Evolutionary conservation across 2,329 filamentous ascomycete genomes (phyloP).

Genomic region (Scedosporium dehoogii): DNA sequence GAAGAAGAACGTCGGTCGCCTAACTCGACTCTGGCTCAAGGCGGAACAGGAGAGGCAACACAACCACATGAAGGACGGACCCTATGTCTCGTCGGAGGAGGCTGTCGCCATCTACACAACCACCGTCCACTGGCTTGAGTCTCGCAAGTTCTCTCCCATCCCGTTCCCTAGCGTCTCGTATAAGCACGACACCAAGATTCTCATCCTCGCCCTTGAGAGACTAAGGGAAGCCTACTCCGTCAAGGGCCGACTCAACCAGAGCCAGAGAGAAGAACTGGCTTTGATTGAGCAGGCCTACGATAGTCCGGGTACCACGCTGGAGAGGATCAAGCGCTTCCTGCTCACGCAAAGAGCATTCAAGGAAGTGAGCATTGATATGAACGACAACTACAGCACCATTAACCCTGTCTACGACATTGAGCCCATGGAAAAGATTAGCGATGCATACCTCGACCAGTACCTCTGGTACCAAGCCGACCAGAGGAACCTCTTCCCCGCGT

Average conservation of each 20-base stretch:
- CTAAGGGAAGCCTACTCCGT: conserved; percentile 94
- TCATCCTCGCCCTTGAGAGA: conserved; percentile 89
- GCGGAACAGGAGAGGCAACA: conserved; percentile 97
- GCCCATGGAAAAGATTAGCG: conserved; percentile 98
- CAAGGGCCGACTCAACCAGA: conserved; percentile 93
- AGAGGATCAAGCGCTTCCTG: conserved; percentile 94
- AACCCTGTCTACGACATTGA: conserved; percentile 99
- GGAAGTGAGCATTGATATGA: conserved; percentile 99
- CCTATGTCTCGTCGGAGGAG: conserved; percentile 96
- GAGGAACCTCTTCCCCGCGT: conserved; percentile 89
- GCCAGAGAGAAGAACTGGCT: conserved; percentile 90
- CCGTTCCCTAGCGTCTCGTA: conserved; percentile 98
- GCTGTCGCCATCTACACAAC: conserved; percentile 98
- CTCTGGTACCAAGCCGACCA: conserved; percentile 99
- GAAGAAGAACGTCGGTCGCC: conserved; percentile 94
- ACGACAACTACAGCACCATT: conserved; percentile 98
- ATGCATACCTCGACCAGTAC: conserved; percentile 97
- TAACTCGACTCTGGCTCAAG: conserved; percentile 95
- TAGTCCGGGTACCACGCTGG: conserved; percentile 88
- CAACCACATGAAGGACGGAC: conserved; percentile 99
- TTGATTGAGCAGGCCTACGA: conserved; percentile 98
- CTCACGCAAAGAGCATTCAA: conserved; percentile 97
- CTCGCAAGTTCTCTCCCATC: conserved; percentile 95
- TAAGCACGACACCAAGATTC: conserved; percentile 98
- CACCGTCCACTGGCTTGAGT: conserved; percentile 97